Conservation (phyloP, 768 basidiomycete genomes). For the Mycena chlorophos region DNA sequence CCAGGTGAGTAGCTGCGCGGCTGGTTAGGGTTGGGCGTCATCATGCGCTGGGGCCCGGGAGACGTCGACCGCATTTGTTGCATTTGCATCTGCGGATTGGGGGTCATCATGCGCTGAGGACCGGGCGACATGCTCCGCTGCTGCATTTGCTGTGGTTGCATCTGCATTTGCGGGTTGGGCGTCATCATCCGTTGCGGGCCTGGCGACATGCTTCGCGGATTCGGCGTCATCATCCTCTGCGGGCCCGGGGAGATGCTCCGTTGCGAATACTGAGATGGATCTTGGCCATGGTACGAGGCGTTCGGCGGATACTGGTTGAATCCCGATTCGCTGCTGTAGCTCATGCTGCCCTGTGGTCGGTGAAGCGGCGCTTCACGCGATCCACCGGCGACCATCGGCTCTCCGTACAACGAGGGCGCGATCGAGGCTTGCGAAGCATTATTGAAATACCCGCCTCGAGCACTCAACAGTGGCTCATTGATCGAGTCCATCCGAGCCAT, state of each 20-base stretch:
- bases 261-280: constrained; percentile 18
- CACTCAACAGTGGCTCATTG: constrained; percentile 59
- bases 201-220: neutral
- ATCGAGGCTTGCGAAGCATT: constrained; percentile 40
- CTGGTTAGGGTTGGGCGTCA: constrained; percentile 16
- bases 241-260: neutral
- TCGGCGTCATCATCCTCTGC: neutral
- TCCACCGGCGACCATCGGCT: constrained; percentile 34
- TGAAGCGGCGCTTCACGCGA: constrained; percentile 65
- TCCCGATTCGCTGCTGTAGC: constrained; percentile 19
- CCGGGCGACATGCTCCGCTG: neutral
- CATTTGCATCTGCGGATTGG: constrained; percentile 7
- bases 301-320: neutral
- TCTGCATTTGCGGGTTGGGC: constrained; percentile 7
- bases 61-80: neutral
- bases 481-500: constrained; percentile 58
- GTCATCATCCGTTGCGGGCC: constrained; percentile 17
- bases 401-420: constrained; percentile 42
- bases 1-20: constrained; percentile 18
- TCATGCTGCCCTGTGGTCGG: constrained; percentile 50
- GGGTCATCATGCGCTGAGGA: constrained; percentile 17
- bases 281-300: constrained; percentile 15
- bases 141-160: neutral
- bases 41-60: constrained; percentile 12
- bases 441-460: constrained; percentile 32